Conservation (phyloP, 2,329 filamentous ascomycete species). For the Ophidiomyces ophidiicola region DNA sequence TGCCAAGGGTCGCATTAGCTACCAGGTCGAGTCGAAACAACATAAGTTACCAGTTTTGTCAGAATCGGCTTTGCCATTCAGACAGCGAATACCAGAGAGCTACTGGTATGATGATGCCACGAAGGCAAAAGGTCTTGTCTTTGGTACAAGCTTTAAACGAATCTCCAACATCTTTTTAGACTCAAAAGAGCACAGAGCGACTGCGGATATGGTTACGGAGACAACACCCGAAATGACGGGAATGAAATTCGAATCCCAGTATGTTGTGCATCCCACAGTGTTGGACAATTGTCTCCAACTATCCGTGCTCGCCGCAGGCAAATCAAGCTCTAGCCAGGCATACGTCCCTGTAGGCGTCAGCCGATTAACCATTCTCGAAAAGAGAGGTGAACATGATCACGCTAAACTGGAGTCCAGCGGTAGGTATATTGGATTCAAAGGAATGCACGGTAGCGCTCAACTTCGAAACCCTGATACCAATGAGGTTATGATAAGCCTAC, state of each 20-base stretch:
- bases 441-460: background rate
- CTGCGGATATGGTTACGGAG: background rate
- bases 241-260: background rate
- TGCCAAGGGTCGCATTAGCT: background rate
- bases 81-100: background rate
- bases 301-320: background rate
- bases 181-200: background rate
- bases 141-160: background rate
- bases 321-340: too few relatives aligned
- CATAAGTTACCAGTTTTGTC: background rate
- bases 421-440: background rate
- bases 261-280: background rate
- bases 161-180: background rate
- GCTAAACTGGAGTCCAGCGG: background rate
- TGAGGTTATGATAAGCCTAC: background rate
- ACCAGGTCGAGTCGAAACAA: background rate
- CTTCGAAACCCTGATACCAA: background rate
- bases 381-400: too few relatives aligned
- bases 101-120: background rate
- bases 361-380: background rate
- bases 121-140: background rate
- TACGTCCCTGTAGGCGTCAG: background rate
- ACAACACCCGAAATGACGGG: background rate
- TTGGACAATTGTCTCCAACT: background rate
- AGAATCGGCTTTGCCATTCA: background rate